These are phyloP conservation scores for Gaertneriomyces semiglobifer DNA, from an alignment of 192 early-diverging fungal genomes.

Conservation along the genomic window DNA sequence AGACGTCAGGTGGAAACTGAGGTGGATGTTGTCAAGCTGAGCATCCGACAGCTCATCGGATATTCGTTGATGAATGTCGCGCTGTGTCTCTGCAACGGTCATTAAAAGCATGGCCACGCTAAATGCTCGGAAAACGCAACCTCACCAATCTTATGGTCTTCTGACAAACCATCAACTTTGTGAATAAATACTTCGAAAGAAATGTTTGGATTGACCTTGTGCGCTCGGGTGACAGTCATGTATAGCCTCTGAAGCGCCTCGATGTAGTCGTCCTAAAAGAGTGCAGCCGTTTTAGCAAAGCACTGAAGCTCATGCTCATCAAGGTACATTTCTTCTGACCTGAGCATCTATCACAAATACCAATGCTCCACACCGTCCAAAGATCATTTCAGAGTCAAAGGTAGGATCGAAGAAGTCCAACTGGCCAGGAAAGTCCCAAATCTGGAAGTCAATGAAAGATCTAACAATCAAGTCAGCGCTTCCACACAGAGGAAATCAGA, in stretches of 20 bases:
- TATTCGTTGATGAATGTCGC: constrained; percentile 89
- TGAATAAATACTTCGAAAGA: constrained; percentile 94
- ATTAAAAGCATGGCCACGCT: background rate
- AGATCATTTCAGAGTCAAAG: constrained; percentile 28
- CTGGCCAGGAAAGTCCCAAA: constrained; percentile 92
- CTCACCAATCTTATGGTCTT: constrained; percentile 90
- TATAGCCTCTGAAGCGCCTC: constrained; percentile 73
- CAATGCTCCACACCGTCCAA: constrained; percentile 57
- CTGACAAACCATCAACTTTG: constrained; percentile 93
- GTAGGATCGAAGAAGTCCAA: constrained; percentile 73
- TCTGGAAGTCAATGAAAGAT: constrained; percentile 78
- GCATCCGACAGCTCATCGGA: constrained; percentile 80
- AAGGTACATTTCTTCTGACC: constrained; percentile 35
- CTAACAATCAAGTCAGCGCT: constrained; percentile 29
- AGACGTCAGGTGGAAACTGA: constrained; percentile 84
- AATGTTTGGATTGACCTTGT: constrained; percentile 76
- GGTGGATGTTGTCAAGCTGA: constrained; percentile 66
- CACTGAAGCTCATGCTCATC: background rate
- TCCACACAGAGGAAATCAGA: too few relatives aligned
- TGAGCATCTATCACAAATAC: constrained; percentile 97
- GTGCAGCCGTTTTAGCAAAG: background rate
- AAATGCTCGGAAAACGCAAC: background rate
- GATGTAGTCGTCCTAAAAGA: constrained; percentile 70
- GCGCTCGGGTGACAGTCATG: constrained; percentile 69
- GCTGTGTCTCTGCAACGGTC: constrained; percentile 70